Base-by-base conservation (phyloP, 2,329 filamentous ascomycete genomes). In the Penicillium brasilianum region DNA sequence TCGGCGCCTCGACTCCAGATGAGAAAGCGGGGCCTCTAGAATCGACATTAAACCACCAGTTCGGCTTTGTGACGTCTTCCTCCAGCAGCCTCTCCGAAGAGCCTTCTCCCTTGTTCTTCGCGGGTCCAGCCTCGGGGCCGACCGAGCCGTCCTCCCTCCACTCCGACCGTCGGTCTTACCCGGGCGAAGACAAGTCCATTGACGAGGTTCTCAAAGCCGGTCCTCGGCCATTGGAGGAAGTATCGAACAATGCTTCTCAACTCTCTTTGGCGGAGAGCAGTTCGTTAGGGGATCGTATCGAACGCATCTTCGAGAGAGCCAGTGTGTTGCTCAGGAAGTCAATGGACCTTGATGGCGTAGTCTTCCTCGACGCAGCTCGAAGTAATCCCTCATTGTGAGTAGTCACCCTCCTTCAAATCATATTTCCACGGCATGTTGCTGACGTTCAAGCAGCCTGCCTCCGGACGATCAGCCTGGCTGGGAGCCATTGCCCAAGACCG, bases 251-350 rank as follows among this genome's bases (percentile, higher is more conserved):
- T 30, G 37, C 44, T 2, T 59, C 59, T 14, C 43, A 51, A 14
- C 36, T 48, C 2, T 60, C 60, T 2, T 43, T 66, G 16, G 53
- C 56, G 11, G 66, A 68, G 3, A 52, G 56, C 22, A 50, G 64
- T 2, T 61, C 60, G 0, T 61, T 67, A 7, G 62, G 66, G 3
- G 62, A 68, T 39, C 66, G 66, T 1, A 64, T 72, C 18, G 39
- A 56, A 2, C 61, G 66, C 10, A 71, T 82, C 2, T 82, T 82
- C 34, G 71, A 77, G 0, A 78, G 77, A 20, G 82, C 81, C 5
- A 79, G 80, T 37, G 71, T 73, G 7, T 74, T 82, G 1, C 73
- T 84, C 16, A 72, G 77, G 3, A 72, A 80, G 30, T 77, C 80
- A 0, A 70, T 82, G 49, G 76, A 81, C 49, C 68, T 80, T 0